These are phyloP conservation scores for Meira nashicola DNA, from an alignment of 1,284 basidiomycete species.

Conservation along the genomic window DNA sequence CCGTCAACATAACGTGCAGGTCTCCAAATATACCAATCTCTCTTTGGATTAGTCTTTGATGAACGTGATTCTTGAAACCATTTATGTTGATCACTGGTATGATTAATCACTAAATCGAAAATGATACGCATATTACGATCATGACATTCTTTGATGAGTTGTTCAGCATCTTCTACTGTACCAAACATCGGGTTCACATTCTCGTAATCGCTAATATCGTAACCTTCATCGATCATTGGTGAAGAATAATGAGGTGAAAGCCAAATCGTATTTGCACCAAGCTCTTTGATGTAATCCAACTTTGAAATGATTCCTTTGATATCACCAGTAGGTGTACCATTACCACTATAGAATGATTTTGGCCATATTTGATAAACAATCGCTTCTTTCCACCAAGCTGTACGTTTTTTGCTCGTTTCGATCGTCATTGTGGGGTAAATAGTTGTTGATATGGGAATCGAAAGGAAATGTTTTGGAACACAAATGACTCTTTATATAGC, in stretches of 20 bases:
- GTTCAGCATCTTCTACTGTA: slow-evolving; percentile 69
- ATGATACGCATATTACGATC: slow-evolving; percentile 67
- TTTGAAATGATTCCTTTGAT: slow-evolving; percentile 65
- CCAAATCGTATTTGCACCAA: slow-evolving; percentile 72
- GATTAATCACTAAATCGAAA: slow-evolving; percentile 78
- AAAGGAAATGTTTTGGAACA: too few relatives aligned
- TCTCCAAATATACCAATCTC: slow-evolving; percentile 73
- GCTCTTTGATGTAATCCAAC: slow-evolving; percentile 66
- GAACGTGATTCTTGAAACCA: slow-evolving; percentile 70
- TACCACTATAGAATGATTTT: slow-evolving; percentile 67
- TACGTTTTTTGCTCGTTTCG: too few relatives aligned
- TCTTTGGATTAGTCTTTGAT: slow-evolving; percentile 61
- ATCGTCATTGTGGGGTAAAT: too few relatives aligned
- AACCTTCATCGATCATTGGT: slow-evolving; percentile 15
- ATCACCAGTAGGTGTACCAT: slow-evolving; percentile 71
- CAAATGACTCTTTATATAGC: too few relatives aligned
- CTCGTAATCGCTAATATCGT: slow-evolving; percentile 62
- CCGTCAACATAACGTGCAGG: slow-evolving; percentile 60
- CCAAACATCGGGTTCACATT: slow-evolving; percentile 70
- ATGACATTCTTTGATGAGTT: slow-evolving; percentile 62
- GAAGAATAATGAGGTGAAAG: slow-evolving; percentile 66
- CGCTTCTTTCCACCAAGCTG: slow-evolving; percentile 18
- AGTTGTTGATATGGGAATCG: too few relatives aligned
- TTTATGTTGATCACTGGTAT: slow-evolving; percentile 63
- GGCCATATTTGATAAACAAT: slow-evolving; percentile 59